These are phyloP conservation scores for Serendipita sp. DNA, from an alignment of 768 basidiomycete species.

Conservation along the genomic window DNA sequence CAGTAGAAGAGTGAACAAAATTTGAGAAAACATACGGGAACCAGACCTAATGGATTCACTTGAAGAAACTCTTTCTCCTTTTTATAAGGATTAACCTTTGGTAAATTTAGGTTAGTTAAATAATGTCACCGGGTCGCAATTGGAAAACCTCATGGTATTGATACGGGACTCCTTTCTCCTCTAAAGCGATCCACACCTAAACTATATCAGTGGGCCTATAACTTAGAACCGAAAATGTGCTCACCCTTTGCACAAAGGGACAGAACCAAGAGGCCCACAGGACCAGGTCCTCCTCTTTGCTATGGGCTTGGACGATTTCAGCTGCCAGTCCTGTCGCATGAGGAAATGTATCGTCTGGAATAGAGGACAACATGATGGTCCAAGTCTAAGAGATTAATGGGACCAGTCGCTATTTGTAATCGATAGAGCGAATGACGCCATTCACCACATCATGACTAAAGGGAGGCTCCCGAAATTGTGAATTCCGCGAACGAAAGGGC, in stretches of 20 bases:
- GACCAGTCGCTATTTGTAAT: no score
- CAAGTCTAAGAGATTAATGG: no score
- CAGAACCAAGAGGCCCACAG: constrained; percentile 31
- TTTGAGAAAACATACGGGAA: constrained; percentile 25
- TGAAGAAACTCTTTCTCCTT: constrained; percentile 26
- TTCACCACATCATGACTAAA: no score
- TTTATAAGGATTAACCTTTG: constrained; percentile 52
- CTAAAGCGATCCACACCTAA: constrained; percentile 40
- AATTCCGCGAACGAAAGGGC: no score
- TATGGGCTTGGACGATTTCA: constrained; percentile 35
- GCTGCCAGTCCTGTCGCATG: constrained; percentile 41
- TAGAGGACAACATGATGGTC: background rate
- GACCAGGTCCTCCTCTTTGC: constrained; percentile 35
- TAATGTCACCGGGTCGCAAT: background rate
- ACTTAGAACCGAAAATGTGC: no score
- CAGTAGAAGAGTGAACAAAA: background rate
- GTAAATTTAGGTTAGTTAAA: background rate
- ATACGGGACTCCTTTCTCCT: constrained; percentile 51
- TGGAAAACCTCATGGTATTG: constrained; percentile 13
- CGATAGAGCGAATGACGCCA: no score
- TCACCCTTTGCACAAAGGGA: constrained; percentile 23
- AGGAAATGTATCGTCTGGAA: constrained; percentile 40
- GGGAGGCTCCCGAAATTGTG: no score
- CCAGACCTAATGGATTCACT: constrained; percentile 56
- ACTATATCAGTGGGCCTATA: constrained; percentile 3